Conservation (phyloP, 2,329 filamentous ascomycete genomes). For the Aureobasidium sp. region DNA sequence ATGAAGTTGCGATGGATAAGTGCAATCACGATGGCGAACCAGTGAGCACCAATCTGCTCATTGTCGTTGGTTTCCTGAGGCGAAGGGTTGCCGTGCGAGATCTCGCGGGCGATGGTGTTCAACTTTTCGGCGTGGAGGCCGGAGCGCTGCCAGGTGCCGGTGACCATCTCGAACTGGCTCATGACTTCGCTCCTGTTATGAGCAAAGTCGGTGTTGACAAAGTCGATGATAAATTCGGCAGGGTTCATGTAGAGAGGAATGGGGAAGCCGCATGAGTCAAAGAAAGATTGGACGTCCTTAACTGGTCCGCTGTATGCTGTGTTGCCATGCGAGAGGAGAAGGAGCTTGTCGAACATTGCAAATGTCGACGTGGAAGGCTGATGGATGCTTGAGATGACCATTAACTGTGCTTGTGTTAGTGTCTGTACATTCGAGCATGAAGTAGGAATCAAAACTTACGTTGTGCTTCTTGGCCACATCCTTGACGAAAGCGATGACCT, state of each 20-base stretch:
- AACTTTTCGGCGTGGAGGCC: constrained; percentile 22
- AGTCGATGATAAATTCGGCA: constrained; percentile 71
- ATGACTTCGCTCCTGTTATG: constrained; percentile 42
- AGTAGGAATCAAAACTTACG: constrained; percentile 34
- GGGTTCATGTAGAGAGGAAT: constrained; percentile 69
- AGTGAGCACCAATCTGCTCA: constrained; percentile 32
- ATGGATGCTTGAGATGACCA: constrained; percentile 77
- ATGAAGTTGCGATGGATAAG: constrained; percentile 73
- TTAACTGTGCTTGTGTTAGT: constrained; percentile 44
- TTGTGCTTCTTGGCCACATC: constrained; percentile 60
- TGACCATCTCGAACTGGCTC: constrained; percentile 48
- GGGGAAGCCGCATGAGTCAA: constrained; percentile 51
- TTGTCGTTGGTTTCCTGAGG: constrained; percentile 10
- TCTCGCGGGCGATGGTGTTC: constrained; percentile 29
- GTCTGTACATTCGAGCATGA: not conserved
- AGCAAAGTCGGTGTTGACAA: constrained; percentile 71
- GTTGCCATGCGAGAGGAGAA: constrained; percentile 64
- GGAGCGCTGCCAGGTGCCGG: constrained; percentile 44
- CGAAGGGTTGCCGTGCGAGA: constrained; percentile 22
- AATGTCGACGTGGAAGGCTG: constrained; percentile 78
- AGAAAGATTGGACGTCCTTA: constrained; percentile 53
- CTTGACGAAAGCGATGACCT: constrained; percentile 69
- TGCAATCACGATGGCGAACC: constrained; percentile 50
- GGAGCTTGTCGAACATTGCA: constrained; percentile 70
- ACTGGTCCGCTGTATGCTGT: constrained; percentile 68